A percentile compares a stretch with the other conserved stretches of the same genome.
Evolutionary conservation across 2,329 filamentous ascomycete genomes (phyloP).

Genomic region (Penicillium occitanis): DNA sequence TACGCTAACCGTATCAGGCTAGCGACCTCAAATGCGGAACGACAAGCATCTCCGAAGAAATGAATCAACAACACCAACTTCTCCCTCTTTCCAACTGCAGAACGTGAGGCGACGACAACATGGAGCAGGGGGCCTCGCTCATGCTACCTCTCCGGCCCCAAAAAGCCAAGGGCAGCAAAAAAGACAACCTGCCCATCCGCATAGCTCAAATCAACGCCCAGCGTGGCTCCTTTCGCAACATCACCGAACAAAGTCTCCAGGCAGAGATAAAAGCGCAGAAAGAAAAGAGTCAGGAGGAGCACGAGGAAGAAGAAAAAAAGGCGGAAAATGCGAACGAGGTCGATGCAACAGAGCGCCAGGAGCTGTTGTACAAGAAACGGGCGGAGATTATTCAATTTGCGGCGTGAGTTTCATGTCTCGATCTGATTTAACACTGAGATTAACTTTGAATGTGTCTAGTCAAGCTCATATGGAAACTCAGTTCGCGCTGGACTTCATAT

Average conservation of each 20-base stretch:
- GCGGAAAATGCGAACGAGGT: slow-evolving; percentile 35
- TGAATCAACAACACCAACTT: not conserved
- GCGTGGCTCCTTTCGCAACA: slow-evolving; percentile 75
- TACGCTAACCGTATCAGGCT: not conserved
- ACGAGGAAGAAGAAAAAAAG: slow-evolving; percentile 44
- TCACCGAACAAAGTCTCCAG: slow-evolving; percentile 71
- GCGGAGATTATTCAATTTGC: slow-evolving; percentile 48
- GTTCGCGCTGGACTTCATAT: slow-evolving; percentile 77
- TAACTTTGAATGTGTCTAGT: slow-evolving; percentile 29
- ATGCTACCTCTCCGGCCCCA: slow-evolving; percentile 63
- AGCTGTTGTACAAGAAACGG: slow-evolving; percentile 46
- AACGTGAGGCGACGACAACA: not conserved
- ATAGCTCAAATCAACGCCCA: slow-evolving; percentile 77
- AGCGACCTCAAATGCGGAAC: not conserved
- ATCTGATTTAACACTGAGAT: not conserved
- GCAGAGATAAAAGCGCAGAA: slow-evolving; percentile 62
- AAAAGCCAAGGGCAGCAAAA: slow-evolving; percentile 47
- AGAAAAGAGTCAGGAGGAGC: slow-evolving; percentile 48
- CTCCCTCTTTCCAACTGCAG: not conserved
- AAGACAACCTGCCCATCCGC: slow-evolving; percentile 66
- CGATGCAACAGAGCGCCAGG: slow-evolving; percentile 40
- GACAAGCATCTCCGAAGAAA: slow-evolving; percentile 6
- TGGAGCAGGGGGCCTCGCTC: slow-evolving; percentile 39
- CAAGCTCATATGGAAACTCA: slow-evolving; percentile 52
- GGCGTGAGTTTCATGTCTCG: slow-evolving; percentile 30